Conservation (phyloP, 768 basidiomycete genomes). For the Tricholoma terreum region DNA sequence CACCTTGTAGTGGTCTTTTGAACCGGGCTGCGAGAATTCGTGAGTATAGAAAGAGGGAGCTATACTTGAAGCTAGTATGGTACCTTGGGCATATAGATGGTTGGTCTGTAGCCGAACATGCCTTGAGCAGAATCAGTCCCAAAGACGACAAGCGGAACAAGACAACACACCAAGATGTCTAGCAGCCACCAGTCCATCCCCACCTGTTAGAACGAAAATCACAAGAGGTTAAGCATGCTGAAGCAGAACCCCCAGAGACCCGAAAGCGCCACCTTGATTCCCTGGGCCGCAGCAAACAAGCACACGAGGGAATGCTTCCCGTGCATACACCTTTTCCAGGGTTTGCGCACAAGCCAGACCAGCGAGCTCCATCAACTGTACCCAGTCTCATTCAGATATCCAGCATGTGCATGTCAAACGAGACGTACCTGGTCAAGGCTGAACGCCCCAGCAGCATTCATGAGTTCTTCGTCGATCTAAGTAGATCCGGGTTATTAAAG, state of each 20-base stretch:
- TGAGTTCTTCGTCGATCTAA: slow-evolving; percentile 93
- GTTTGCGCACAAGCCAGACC: slow-evolving; percentile 92
- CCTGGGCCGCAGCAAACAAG: slow-evolving; percentile 98
- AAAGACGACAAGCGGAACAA: too few species aligned
- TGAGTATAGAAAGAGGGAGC: not conserved
- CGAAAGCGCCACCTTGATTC: slow-evolving; percentile 65
- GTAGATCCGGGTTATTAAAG: not conserved
- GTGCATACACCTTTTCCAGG: slow-evolving; percentile 72
- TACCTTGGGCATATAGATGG: slow-evolving; percentile 93
- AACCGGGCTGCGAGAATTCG: slow-evolving; percentile 60
- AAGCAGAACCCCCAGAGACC: not conserved
- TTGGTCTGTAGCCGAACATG: slow-evolving; percentile 89
- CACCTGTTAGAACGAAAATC: slow-evolving; percentile 41
- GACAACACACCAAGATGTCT: slow-evolving; percentile 74
- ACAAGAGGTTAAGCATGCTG: not conserved
- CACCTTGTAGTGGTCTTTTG: slow-evolving; percentile 91
- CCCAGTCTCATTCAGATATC: not conserved
- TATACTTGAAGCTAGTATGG: not conserved
- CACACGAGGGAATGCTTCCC: slow-evolving; percentile 67
- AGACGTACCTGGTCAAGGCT: slow-evolving; percentile 81
- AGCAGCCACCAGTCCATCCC: slow-evolving; percentile 95
- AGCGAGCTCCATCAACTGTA: slow-evolving; percentile 92
- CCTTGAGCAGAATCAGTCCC: slow-evolving; percentile 38
- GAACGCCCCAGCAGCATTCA: slow-evolving; percentile 86
- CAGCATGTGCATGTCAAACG: not conserved